A percentile compares a stretch with the other conserved stretches of the same genome.
phyloP scores from a whole-genome alignment of 1,284 basidiomycete genomes.

The Sphaerobolus stellatus region DNA sequence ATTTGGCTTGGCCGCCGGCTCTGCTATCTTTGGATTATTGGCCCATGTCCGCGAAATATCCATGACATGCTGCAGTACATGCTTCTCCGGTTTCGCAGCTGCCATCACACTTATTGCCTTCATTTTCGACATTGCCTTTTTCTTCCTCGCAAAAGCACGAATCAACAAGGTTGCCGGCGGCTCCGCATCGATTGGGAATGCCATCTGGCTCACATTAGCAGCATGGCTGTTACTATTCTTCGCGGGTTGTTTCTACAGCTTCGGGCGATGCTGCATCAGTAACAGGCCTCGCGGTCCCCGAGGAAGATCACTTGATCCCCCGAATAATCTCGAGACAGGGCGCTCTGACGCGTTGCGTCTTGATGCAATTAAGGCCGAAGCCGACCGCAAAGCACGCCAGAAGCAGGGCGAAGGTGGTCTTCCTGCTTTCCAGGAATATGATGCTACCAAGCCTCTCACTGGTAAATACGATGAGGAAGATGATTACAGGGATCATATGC shows the following conservation, averaged over 20 bases:
- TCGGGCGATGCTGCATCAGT: constrained; percentile 78
- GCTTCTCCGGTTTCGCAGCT: constrained; percentile 76
- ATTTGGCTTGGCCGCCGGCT: constrained; percentile 65
- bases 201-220: constrained; percentile 83
- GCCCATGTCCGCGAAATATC: constrained; percentile 84
- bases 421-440: constrained; percentile 69
- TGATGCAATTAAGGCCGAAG: constrained; percentile 80
- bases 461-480: constrained; percentile 23
- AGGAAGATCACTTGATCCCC: constrained; percentile 31
- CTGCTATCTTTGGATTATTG: constrained; percentile 76
- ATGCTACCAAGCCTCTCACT: constrained; percentile 58
- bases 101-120: constrained; percentile 74
- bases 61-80: constrained; percentile 82
- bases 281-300: constrained; percentile 47
- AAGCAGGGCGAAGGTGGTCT: constrained; percentile 64
- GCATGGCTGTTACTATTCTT: constrained; percentile 83
- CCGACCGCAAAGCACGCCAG: constrained; percentile 71
- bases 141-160: constrained; percentile 78
- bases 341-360: constrained; percentile 68
- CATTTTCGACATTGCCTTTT: constrained; percentile 83
- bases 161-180: constrained; percentile 70
- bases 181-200: constrained; percentile 71
- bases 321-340: constrained; percentile 16
- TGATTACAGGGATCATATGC: constrained; percentile 13
- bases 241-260: constrained; percentile 79